These are phyloP conservation scores for Nymphaea colorata DNA, from an alignment of 164 flowering plant species.

Conservation along the genomic window DNA sequence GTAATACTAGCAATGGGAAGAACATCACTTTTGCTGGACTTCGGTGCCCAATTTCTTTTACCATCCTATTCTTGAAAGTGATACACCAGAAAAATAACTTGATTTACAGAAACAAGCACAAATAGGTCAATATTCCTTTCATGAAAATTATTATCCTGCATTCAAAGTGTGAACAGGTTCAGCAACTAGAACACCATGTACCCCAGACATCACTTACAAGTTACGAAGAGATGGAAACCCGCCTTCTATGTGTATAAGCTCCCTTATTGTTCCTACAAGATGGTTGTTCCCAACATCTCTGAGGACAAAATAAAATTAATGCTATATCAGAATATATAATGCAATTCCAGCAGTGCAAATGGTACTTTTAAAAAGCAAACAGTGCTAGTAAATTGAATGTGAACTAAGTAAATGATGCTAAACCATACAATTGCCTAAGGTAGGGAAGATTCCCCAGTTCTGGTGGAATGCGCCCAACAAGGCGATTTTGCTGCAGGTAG, in stretches of 20 bases:
- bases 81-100: no score
- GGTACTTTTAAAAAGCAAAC: neutral
- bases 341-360: neutral
- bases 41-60: no score
- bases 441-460: conserved; percentile 76
- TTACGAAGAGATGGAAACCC: conserved; percentile 90
- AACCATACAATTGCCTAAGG: conserved; percentile 64
- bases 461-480: conserved; percentile 75
- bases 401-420: neutral
- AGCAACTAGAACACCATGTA: no score
- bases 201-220: conserved; percentile 39
- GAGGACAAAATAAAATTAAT: conserved; percentile 1
- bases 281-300: conserved; percentile 97
- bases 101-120: no score
- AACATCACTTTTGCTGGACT: no score
- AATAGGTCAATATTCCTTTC: no score
- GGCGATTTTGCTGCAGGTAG: conserved; percentile 83
- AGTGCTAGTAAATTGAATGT: neutral
- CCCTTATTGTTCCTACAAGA: conserved; percentile 89
- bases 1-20: no score
- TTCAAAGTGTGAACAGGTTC: no score
- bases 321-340: neutral
- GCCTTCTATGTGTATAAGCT: conserved; percentile 77
- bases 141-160: no score
- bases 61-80: no score